A percentile compares a stretch with the other conserved stretches of the same genome.
These are phyloP conservation scores for Crithidia sp. DNA, from an alignment of 208 protist species.

Conservation along the genomic window DNA sequence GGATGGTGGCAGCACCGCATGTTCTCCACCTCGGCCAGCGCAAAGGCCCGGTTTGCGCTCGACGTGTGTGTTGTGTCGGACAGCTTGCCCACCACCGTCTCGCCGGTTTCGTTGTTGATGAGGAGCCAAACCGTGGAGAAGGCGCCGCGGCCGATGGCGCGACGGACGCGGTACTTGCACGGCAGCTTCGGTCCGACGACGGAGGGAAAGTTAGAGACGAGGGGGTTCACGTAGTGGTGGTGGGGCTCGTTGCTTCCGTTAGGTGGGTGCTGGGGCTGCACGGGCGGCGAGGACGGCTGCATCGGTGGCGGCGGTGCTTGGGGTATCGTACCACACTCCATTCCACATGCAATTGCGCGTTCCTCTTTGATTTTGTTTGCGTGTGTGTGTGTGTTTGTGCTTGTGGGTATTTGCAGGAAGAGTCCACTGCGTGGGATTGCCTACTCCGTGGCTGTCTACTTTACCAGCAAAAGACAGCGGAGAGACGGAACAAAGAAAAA, in stretches of 20 bases:
- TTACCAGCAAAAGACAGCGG: no score
- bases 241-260: not conserved
- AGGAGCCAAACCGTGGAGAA: constrained; percentile 74
- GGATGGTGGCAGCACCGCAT: constrained; percentile 65
- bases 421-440: no score
- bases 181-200: constrained; percentile 53
- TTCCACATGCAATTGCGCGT: not conserved
- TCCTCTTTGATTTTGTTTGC: not conserved
- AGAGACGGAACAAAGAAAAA: not conserved
- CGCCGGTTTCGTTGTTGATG: constrained; percentile 52
- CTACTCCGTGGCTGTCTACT: no score
- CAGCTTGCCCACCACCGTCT: constrained; percentile 67
- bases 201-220: constrained; percentile 52
- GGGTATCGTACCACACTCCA: constrained; percentile 1
- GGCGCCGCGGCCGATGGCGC: constrained; percentile 56
- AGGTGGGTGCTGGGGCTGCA: not conserved
- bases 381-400: not conserved
- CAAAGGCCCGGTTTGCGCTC: constrained; percentile 41
- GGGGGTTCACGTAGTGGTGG: constrained; percentile 47
- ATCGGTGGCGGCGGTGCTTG: not conserved
- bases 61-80: constrained; percentile 45
- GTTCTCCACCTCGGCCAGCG: constrained; percentile 58
- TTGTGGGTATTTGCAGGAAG: not conserved
- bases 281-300: not conserved
- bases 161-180: constrained; percentile 53